A percentile compares a stretch with the other conserved stretches of the same genome.
Evolutionary conservation across 345 rosid genomes (phyloP).

Genomic region (Salix dunnii): DNA sequence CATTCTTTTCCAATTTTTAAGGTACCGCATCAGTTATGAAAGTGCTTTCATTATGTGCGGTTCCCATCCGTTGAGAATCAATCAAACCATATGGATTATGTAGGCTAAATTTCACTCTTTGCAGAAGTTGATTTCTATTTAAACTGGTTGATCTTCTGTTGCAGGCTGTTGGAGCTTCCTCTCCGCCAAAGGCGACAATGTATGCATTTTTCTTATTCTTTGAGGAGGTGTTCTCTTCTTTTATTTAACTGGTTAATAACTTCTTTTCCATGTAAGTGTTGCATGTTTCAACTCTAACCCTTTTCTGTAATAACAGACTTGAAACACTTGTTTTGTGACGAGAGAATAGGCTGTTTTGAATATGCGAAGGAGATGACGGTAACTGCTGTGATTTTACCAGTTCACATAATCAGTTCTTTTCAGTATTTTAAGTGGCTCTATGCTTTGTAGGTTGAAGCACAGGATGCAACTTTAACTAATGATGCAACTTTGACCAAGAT

Average conservation of each 20-base stretch:
- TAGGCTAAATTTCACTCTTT: not conserved
- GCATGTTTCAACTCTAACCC: not conserved
- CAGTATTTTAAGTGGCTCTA: slow-evolving; percentile 7
- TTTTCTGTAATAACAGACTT: slow-evolving; percentile 37
- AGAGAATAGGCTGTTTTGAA: slow-evolving; percentile 62
- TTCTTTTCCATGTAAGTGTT: not conserved
- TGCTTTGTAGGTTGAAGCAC: slow-evolving; percentile 50
- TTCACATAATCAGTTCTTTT: slow-evolving; percentile 4
- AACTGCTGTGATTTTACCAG: slow-evolving; percentile 21
- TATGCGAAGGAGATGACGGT: slow-evolving; percentile 70
- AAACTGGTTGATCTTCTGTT: slow-evolving; percentile 13
- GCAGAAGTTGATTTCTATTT: not conserved
- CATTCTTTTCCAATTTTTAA: not conserved
- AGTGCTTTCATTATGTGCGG: not conserved
- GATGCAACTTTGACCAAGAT: slow-evolving; percentile 43
- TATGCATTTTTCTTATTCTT: slow-evolving; percentile 18
- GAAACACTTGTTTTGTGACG: slow-evolving; percentile 56
- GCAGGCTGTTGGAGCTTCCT: slow-evolving; percentile 64
- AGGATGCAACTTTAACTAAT: slow-evolving; percentile 46
- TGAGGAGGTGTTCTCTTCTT: slow-evolving; percentile 8
- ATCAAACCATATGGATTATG: not conserved
- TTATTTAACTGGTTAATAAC: not conserved
- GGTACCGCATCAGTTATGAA: not conserved
- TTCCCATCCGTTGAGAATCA: not conserved
- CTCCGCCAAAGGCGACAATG: slow-evolving; percentile 66